Evolutionary conservation across 352 stramenopile genomes (phyloP).

Genomic region (Pythium scleroteichum): DNA sequence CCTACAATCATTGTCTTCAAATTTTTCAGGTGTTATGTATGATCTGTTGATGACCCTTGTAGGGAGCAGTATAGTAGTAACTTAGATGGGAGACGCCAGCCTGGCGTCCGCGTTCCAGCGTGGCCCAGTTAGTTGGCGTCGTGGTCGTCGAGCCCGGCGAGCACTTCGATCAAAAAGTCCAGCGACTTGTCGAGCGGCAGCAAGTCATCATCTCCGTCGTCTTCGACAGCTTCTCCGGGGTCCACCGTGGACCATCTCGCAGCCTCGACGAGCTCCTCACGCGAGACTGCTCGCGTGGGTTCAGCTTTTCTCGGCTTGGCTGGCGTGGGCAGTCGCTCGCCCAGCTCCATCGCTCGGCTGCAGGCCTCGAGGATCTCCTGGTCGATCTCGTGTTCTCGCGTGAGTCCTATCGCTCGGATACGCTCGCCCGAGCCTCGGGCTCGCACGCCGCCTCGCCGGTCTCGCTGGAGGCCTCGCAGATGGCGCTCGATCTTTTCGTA

Average conservation of each 20-base stretch:
- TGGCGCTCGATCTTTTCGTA: conserved; percentile 72
- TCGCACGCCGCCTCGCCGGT: conserved; percentile 33
- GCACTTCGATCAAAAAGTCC: conserved; percentile 24
- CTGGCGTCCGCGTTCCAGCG: neutral
- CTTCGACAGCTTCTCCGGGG: neutral
- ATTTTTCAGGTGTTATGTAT: no score
- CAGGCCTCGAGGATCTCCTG: conserved; percentile 31
- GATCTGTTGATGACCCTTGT: no score
- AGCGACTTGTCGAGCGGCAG: conserved; percentile 24
- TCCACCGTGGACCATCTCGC: no score
- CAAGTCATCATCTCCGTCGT: conserved; percentile 1
- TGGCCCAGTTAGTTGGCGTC: neutral
- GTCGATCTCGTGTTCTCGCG: conserved; percentile 55
- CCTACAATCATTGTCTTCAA: no score
- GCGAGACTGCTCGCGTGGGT: neutral
- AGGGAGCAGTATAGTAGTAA: no score
- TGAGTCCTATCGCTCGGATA: conserved; percentile 6
- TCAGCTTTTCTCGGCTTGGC: conserved; percentile 3
- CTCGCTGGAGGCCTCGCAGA: conserved; percentile 57
- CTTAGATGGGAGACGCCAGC: neutral
- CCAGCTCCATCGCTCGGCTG: conserved; percentile 13
- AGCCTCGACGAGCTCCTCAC: no score
- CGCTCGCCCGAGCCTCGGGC: neutral
- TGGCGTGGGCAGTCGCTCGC: conserved; percentile 17
- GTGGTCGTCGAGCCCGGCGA: conserved; percentile 18